Evolutionary conservation across 2,329 filamentous ascomycete species (phyloP).

Genomic region (Huntiella moniliformis): DNA sequence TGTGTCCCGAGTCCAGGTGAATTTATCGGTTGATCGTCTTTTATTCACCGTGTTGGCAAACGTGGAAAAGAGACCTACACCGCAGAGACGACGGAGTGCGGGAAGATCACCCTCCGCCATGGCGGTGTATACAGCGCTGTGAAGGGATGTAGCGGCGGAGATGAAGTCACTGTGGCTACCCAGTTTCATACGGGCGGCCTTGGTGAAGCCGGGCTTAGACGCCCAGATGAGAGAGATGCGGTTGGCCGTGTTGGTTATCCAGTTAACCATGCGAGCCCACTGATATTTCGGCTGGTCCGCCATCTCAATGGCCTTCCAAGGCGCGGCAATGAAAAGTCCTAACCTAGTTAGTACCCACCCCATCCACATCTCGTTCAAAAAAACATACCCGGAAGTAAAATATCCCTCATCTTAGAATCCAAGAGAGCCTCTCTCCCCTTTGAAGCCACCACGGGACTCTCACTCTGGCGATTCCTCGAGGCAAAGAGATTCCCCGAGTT

Average conservation of each 20-base stretch:
- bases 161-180: constrained; percentile 22
- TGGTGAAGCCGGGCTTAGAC: constrained; percentile 27
- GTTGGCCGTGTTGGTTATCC: constrained; percentile 18
- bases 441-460: constrained; percentile 5
- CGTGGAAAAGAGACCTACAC: constrained; percentile 29
- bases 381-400: constrained; percentile 8
- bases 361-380: too few relatives aligned
- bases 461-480: neutral
- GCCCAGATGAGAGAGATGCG: constrained; percentile 23
- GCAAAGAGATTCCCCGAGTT: too few relatives aligned
- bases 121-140: constrained; percentile 40
- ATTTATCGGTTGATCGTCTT: constrained; percentile 26
- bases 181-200: constrained; percentile 26
- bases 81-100: constrained; percentile 34
- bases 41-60: constrained; percentile 35
- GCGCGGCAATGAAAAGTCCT: constrained; percentile 32
- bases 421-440: neutral
- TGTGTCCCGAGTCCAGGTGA: constrained; percentile 34
- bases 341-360: neutral
- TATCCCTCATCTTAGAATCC: constrained; percentile 8
- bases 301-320: constrained; percentile 15
- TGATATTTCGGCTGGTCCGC: constrained; percentile 22
- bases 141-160: constrained; percentile 38
- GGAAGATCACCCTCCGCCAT: constrained; percentile 38
- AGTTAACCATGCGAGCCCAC: constrained; percentile 21